Percentiles rank a stretch among this genome's conserved stretches.
These are phyloP conservation scores for Colletotrichum sp. DNA, from an alignment of 2,329 filamentous ascomycete species.

Conservation along the genomic window DNA sequence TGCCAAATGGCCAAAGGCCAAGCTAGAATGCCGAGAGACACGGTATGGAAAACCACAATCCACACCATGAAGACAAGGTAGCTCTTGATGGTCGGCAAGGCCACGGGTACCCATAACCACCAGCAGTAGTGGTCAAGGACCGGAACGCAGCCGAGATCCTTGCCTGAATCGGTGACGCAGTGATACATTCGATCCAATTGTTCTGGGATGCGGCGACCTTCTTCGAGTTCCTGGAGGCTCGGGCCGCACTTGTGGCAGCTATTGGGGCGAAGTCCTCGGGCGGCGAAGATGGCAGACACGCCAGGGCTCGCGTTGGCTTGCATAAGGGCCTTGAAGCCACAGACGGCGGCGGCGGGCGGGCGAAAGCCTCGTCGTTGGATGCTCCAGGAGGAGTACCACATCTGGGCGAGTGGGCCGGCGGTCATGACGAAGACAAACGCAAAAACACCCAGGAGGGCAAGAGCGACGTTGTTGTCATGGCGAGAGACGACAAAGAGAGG, in stretches of 20 bases:
- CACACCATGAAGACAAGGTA: neutral
- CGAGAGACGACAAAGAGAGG: too few species aligned
- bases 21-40: neutral
- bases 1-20: neutral
- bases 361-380: neutral
- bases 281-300: neutral
- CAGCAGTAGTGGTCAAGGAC: neutral
- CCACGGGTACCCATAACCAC: neutral
- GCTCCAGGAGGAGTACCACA: neutral
- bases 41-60: neutral
- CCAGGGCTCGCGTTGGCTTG: neutral
- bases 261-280: too few species aligned
- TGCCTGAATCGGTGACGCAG: accelerated
- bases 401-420: neutral
- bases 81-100: neutral
- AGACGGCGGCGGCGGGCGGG: neutral
- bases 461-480: neutral
- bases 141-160: neutral
- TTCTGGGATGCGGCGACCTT: too few species aligned
- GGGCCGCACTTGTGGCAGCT: too few species aligned
- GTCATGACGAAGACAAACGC: neutral
- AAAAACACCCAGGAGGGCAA: neutral
- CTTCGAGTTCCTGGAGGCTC: too few species aligned
- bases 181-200: neutral
- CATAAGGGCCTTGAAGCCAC: neutral